Evolutionary conservation across 768 basidiomycete species (phyloP), one percentile per base, ranked within the genome.

Genomic region (Artomyces pyxidatus): DNA sequence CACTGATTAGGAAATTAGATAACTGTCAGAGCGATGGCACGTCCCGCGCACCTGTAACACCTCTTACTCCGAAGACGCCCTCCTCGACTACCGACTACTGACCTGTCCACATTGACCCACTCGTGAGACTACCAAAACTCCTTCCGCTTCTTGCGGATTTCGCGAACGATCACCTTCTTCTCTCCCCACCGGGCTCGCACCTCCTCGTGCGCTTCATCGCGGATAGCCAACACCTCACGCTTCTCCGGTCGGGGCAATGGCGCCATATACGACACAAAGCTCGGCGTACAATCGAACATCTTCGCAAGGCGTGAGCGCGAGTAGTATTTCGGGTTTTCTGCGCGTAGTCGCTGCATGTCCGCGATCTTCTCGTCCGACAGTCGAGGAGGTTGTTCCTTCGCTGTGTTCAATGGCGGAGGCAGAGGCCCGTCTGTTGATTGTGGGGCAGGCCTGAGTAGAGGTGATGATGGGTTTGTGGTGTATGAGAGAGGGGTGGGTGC

Each of bases 401-500:
- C 46, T 35, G 35, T 43, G 46, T 52, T 32, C 32, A 63, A 45
- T 3, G 45, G 44, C 29, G 69, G 64, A 4, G 66, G 63, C 23
- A 65, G 54, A 5, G 49, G n/a, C 8, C 48, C 23, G 28, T 25
- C 52, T 4, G 58, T 52, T 9, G 67, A 58, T 7, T 57, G 32
- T 6, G 60, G 48, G 4, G 68, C 59, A 12, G 75, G 66, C 0
- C 69, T 69, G 14, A 91, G 74, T 4, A 91, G 71, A 0, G 89
- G 85, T 0, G 88, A 92, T 6, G 76, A 65, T 9, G 88, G 88
- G 8, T 74, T 70, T 5, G 78, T 79, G 5, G 79, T 82, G 49
- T 81, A 76, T 17, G 88, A 92, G 51, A 72, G 69, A 3, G 88
- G 87, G 16, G 87, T 73, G 8, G 85, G 83, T 9, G 81, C 76